phyloP scores from a whole-genome alignment of 2,329 filamentous ascomycete genomes.

The Trichoderma lentiforme region DNA sequence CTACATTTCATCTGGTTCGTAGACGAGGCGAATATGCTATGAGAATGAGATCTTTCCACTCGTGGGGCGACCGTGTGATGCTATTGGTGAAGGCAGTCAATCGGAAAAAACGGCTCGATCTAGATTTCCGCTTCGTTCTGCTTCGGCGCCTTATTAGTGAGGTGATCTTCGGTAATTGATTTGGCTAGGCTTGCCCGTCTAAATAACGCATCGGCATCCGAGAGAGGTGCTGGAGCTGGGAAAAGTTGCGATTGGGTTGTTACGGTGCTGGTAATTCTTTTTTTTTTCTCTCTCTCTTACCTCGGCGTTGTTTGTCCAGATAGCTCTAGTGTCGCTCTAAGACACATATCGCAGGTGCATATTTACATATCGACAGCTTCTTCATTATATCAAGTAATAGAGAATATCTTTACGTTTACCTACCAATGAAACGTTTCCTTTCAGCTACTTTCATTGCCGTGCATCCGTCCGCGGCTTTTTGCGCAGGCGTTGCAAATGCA shows the following conservation, averaged over 20 bases:
- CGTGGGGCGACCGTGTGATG: background rate
- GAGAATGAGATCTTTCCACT: background rate
- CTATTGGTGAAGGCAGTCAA: background rate
- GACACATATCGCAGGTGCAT: background rate
- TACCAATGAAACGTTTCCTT: background rate
- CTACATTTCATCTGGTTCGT: background rate
- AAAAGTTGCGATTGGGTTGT: background rate
- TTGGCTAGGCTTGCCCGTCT: background rate
- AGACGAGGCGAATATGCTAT: background rate
- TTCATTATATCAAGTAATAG: background rate
- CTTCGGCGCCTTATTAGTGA: background rate
- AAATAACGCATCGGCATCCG: background rate
- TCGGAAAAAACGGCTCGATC: background rate
- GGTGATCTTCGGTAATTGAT: background rate
- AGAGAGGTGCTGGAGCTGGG: background rate
- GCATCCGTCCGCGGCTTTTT: background rate
- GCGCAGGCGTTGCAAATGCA: background rate
- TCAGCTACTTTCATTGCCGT: background rate
- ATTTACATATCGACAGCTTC: background rate
- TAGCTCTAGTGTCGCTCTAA: background rate
- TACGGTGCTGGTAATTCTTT: background rate
- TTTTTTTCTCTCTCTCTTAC: constrained; percentile 26
- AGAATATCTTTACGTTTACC: background rate
- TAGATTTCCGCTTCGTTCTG: background rate
- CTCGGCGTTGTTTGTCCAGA: constrained; percentile 20